Conservation (phyloP, 345 rosid species). For the Iberis pinnata region DNA sequence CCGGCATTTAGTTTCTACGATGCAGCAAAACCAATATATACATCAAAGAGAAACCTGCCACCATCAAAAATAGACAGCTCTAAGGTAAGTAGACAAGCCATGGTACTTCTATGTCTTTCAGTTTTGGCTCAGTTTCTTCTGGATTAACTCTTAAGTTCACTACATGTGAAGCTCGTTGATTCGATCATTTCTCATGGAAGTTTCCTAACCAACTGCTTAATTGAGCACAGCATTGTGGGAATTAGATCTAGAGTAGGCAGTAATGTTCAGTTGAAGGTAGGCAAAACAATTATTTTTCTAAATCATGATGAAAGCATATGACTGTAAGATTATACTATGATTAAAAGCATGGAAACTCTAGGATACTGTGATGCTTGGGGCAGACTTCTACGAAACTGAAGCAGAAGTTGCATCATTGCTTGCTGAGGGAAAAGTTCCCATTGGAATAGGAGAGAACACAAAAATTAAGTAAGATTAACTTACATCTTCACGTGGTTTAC, state of each 20-base stretch:
- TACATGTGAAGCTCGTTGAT: slow-evolving; percentile 53
- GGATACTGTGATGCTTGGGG: slow-evolving; percentile 96
- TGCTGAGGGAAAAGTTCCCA: slow-evolving; percentile 65
- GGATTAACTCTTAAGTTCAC: slow-evolving; percentile 9
- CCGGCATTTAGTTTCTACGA: slow-evolving; percentile 89
- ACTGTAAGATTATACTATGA: background rate
- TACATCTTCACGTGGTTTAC: slow-evolving; percentile 14
- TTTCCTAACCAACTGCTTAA: slow-evolving; percentile 56
- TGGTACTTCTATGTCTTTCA: background rate
- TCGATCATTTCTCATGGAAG: slow-evolving; percentile 91
- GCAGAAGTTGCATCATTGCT: slow-evolving; percentile 50
- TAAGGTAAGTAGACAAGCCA: slow-evolving; percentile 43
- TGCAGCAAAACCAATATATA: slow-evolving; percentile 79
- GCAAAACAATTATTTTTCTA: slow-evolving; percentile 1
- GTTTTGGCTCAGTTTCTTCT: slow-evolving; percentile 4
- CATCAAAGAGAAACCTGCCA: slow-evolving; percentile 91
- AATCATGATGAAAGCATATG: slow-evolving; percentile 1
- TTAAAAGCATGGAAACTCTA: slow-evolving; percentile 27
- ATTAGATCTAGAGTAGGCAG: slow-evolving; percentile 79
- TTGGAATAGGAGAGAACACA: slow-evolving; percentile 84
- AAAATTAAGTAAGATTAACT: slow-evolving; percentile 47
- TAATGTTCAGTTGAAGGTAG: slow-evolving; percentile 73
- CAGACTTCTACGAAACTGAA: slow-evolving; percentile 80
- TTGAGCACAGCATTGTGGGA: slow-evolving; percentile 86
- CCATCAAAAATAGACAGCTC: slow-evolving; percentile 69